These are phyloP conservation scores for Sugiyamaella grinbergsii DNA, from an alignment of 1,139 yeast genomes.

Conservation along the genomic window DNA sequence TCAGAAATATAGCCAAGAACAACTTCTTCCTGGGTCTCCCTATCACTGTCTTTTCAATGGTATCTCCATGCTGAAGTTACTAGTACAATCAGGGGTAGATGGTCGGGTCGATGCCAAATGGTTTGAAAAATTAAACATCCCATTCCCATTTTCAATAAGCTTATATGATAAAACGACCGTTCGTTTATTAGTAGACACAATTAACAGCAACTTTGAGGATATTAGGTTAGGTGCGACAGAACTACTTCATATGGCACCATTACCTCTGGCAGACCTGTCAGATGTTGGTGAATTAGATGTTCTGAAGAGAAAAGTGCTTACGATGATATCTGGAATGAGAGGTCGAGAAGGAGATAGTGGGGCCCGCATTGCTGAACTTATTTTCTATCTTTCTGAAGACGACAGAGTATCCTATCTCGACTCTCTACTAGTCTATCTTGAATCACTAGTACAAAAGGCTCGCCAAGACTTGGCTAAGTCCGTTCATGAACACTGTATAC, in stretches of 20 bases:
- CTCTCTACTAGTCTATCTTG: slow-evolving; percentile 41
- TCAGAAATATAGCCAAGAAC: slow-evolving; percentile 45
- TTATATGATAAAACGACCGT: slow-evolving; percentile 48
- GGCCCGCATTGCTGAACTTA: slow-evolving; percentile 61
- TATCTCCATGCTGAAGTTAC: slow-evolving; percentile 50
- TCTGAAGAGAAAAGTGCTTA: slow-evolving; percentile 46
- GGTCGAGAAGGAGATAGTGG: slow-evolving; percentile 85
- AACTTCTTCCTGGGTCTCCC: slow-evolving; percentile 65
- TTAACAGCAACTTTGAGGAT: slow-evolving; percentile 75
- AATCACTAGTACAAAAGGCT: slow-evolving; percentile 39
- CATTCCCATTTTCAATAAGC: slow-evolving; percentile 50
- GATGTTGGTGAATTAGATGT: slow-evolving; percentile 35
- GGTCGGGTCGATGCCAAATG: slow-evolving; percentile 43
- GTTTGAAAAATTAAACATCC: slow-evolving; percentile 46
- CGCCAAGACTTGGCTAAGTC: slow-evolving; percentile 45
- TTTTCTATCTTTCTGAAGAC: slow-evolving; percentile 39
- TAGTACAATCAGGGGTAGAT: slow-evolving; percentile 63
- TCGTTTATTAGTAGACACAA: slow-evolving; percentile 57
- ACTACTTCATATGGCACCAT: slow-evolving; percentile 55
- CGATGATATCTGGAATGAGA: slow-evolving; percentile 55
- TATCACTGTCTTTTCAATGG: slow-evolving; percentile 63
- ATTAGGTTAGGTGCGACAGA: slow-evolving; percentile 57
- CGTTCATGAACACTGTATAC: slow-evolving; percentile 54
- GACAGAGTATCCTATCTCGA: slow-evolving; percentile 21
- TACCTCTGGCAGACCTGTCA: slow-evolving; percentile 36